Evolutionary conservation across 352 stramenopile species (phyloP), one percentile per base, ranked within the genome.

Genomic region (Phytophthora cryptogea): DNA sequence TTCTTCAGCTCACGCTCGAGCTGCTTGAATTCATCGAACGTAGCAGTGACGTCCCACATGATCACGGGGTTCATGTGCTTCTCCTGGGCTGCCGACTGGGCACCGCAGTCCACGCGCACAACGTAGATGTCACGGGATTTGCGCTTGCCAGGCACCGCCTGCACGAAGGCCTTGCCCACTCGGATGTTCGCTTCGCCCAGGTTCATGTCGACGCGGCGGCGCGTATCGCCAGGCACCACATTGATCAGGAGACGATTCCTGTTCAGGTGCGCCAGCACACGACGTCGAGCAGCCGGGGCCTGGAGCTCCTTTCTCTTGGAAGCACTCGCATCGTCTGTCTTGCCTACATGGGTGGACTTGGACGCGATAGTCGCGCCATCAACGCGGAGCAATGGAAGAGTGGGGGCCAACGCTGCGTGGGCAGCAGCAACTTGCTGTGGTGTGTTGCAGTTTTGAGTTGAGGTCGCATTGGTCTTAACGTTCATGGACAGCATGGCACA

Each of bases 51-150:
- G 42, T 94, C 85, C 85, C 85, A 94, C 85, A 94, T 92, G 32
- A 93, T 71, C 5, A 86, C 77, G 6, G 81, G 84, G 47, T 93
- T 93, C 80, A 93, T 88, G 72, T 91, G 83, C 60, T 94, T 92
- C 54, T 94, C 78, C 23, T 61, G 47, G 1, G 27, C 47, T 13
- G 52, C 44, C 20, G 53, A 76, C 14, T 68, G 63, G 5, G 58
- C 39, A 6, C 71, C 63, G 49, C 83, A 91, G 67, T 94, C 85
- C 20, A 94, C 76, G 20, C 85, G 82, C 14, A 94, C 70, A 23
- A 94, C 70, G 62, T 92, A 94, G 35, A 85, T 71, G 48, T 94
- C 85, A 16, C 79, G 58, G 0, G 64, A 50, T 48, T 89, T 85
- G 40, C 73, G 72, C 5, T 55, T 62, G 30, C 57, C 63, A 4